A percentile compares a stretch with the other conserved stretches of the same genome.
Conservation (phyloP, 164 flowering plant genomes). For the Piper betle region DNA sequence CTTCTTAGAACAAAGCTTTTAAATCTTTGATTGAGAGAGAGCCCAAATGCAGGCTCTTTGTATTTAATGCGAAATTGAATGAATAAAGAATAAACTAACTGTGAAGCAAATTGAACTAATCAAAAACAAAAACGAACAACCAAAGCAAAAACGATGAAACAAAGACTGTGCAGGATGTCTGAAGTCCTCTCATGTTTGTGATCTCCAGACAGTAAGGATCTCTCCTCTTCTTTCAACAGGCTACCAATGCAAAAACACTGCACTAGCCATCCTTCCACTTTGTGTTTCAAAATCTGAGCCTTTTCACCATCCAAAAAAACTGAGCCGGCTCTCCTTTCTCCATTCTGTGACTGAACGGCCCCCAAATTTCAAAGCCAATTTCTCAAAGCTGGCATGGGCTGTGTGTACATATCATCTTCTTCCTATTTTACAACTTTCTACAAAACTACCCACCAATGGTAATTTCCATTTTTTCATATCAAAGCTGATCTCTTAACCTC, state of each 20-base stretch:
- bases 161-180: not conserved
- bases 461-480: not conserved
- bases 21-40: not conserved
- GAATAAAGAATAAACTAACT: too few relatives aligned
- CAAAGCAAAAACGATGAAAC: not conserved
- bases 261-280: not conserved
- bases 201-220: not conserved
- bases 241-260: not conserved
- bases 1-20: not conserved
- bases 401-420: not conserved
- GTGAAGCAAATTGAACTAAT: too few relatives aligned
- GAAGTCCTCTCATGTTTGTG: not conserved
- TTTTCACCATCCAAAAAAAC: not conserved
- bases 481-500: not conserved
- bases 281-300: not conserved
- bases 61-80: not conserved
- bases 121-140: not conserved
- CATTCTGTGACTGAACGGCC: not conserved
- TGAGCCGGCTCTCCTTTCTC: not conserved
- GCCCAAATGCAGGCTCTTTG: not conserved
- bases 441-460: not conserved
- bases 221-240: not conserved
- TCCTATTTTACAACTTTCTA: conserved; percentile 1
- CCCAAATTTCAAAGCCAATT: not conserved
- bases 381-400: not conserved